Conservation (phyloP, 108 stramenopile species). For the Epipyxis sp. region DNA sequence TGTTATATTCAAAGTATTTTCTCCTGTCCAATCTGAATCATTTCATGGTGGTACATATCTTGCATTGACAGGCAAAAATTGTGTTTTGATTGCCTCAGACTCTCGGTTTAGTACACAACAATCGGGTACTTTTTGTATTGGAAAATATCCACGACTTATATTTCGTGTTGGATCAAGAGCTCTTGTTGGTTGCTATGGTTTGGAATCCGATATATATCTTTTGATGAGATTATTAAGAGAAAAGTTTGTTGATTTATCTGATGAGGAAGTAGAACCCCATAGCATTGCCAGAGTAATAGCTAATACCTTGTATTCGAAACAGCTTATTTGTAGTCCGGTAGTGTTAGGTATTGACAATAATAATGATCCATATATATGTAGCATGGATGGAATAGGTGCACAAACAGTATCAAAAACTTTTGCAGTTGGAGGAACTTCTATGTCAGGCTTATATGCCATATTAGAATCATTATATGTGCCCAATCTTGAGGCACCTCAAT, state of each 20-base stretch:
- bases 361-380: not conserved
- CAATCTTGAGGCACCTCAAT: not conserved
- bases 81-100: constrained; percentile 11
- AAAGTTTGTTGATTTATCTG: not conserved
- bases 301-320: not conserved
- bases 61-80: not conserved
- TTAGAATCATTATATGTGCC: not conserved
- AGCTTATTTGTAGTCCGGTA: not conserved
- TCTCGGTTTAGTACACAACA: too few species aligned
- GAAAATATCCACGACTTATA: too few species aligned
- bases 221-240: not conserved
- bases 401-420: not conserved
- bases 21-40: too few species aligned
- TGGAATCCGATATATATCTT: not conserved
- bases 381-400: not conserved
- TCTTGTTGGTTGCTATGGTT: not conserved
- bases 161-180: not conserved
- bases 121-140: too few species aligned
- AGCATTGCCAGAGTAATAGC: not conserved
- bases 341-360: not conserved
- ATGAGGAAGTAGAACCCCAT: not conserved
- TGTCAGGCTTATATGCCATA: not conserved
- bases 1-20: too few species aligned
- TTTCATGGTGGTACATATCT: not conserved
- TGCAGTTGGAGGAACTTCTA: not conserved